These are phyloP conservation scores for Aureobasidium subglaciale DNA, from an alignment of 2,329 filamentous ascomycete species.

Conservation along the genomic window DNA sequence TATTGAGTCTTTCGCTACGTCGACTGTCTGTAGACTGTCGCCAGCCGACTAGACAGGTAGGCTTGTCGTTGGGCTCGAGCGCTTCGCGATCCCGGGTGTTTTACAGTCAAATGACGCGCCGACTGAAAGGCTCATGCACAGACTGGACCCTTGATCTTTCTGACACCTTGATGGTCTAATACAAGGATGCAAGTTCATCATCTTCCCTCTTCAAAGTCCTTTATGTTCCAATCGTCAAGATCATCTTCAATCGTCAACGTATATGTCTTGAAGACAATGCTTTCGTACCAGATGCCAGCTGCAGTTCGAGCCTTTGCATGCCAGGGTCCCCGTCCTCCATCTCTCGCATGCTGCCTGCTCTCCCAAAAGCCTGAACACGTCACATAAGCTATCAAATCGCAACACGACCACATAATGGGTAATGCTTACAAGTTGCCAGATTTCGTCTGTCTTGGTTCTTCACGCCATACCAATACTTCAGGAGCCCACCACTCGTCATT, in stretches of 20 bases:
- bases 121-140: too few relatives aligned
- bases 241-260: slow-evolving; percentile 59
- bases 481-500: slow-evolving; percentile 66
- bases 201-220: neutral
- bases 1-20: too few relatives aligned
- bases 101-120: too few relatives aligned
- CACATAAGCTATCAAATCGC: neutral
- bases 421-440: slow-evolving; percentile 71
- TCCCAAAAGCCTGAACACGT: slow-evolving; percentile 54
- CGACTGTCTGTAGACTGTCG: too few relatives aligned
- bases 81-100: too few relatives aligned
- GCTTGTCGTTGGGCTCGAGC: too few relatives aligned
- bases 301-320: slow-evolving; percentile 47
- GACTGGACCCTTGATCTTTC: neutral
- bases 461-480: slow-evolving; percentile 89
- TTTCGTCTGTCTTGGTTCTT: slow-evolving; percentile 66
- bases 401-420: slow-evolving; percentile 18
- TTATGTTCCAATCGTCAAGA: slow-evolving; percentile 48
- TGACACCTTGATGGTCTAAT: neutral
- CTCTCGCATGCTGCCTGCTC: slow-evolving; percentile 53
- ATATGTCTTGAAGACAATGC: slow-evolving; percentile 34
- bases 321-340: slow-evolving; percentile 52
- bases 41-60: too few relatives aligned
- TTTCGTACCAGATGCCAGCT: slow-evolving; percentile 40
- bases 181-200: too few relatives aligned